Base-by-base conservation (phyloP, 495 filamentous ascomycete genomes). In the Pseudotulostoma volvatum region DNA sequence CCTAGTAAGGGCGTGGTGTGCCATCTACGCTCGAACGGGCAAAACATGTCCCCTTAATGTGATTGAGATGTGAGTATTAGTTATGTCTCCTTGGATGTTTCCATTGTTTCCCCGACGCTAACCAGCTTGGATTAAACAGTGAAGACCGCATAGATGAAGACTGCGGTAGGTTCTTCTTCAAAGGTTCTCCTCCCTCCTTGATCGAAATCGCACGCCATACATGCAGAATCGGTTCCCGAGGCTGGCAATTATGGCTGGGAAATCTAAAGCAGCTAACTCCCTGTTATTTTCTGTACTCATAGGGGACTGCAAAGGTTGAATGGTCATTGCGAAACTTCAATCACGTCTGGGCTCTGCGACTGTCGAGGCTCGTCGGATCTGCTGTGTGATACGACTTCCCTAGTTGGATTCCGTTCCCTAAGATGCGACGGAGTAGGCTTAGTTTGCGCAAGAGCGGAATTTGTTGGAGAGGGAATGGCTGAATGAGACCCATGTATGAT, bases 1-100 rank as follows among this genome's bases (percentile, higher is more conserved):
- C 36, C 51, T 59, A 7, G 70, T 74, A 13, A 51, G 59, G 38
- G 64, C 64, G 17, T 73, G 69, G 69, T 73, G 70, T 44, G 53
- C 58, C 55, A 23, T 54, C 7, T 39, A 40, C 13, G 23, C 31
- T 13, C 15, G 11, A 20, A 37, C 34, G 40, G 48, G 23, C 44
- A 54, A 56, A 36, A 42, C 65, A 28, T 70, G 66, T 47, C 60
- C 61, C 9, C 50, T 59, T 7, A 67, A 68, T 45, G 56, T 70
- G 16, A 59, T 69, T 14, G 61, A 59, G n/a, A 54, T 63, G 63
- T 68, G 34, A 44, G 61, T 44, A 11, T n/a, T n/a, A n/a, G n/a
- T n/a, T n/a, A n/a, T n/a, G n/a, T n/a, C 23, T 28, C 23, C 23
- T 5, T 28, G 11, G 5, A 28, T 28, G 23, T 28, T 28, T 28